Evolutionary conservation across 257 asterid genomes (phyloP), one percentile per base, ranked within the genome.

Genomic region (Solanum okadae): DNA sequence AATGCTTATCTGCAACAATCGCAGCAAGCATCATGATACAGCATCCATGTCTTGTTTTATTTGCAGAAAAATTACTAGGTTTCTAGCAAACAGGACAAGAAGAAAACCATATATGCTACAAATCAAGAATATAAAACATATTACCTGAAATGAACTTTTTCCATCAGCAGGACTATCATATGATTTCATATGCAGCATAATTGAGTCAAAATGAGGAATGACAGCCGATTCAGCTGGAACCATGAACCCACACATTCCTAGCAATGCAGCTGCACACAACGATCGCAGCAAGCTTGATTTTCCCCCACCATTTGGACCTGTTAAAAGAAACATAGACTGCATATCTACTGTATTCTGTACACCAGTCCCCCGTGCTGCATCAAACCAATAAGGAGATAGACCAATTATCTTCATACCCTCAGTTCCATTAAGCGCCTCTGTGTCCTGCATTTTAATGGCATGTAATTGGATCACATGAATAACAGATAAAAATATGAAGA

Each of bases 241-340:
- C 99, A 97, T 97, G 84, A 97, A 91, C 68, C 99, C 99, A 82
- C 99, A 96, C 86, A 94, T 94, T 88, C 99, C 99, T 84, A 97
- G 92, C 63, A 97, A 83, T 23, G 99, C 95, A 82, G 99, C 97
- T 84, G 99, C 99, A 92, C 99, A 96, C 89, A 97, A 92, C 10
- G 99, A 95, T 89, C 99, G 94, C 87, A 97, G 89, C 89, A 97
- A 91, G 86, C 99, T 97, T 67, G 99, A 97, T 91, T 97, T 97
- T 2, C 99, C 99, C 33, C 99, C 99, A n/a, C 99, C 99, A 89
- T 97, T 97, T 49, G 99, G 99, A 38, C 99, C 99, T 0, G 99
- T 97, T 91, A 96, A 91, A 87, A 97, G 95, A 90, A 94, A 97
- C 56, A 96, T 88, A 14, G 99, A 96, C 86, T 90, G 91, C 99